Base-by-base conservation (phyloP, 106 monocot genomes). In the Narthecium ossifragum region DNA sequence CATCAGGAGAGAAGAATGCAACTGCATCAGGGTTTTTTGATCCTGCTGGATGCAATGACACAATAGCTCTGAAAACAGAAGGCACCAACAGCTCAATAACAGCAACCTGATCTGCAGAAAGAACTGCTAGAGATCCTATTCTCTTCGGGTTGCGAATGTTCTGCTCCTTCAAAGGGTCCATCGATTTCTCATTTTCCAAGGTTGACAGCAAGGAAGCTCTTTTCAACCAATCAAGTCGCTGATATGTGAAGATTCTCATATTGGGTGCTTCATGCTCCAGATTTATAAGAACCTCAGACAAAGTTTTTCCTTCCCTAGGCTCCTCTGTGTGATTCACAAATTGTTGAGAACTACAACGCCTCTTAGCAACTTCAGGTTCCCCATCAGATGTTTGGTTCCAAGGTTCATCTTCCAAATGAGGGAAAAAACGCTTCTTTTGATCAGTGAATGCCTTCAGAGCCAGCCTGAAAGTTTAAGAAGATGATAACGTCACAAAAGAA, bases 391-490 rank as follows among this genome's bases (percentile, higher is more conserved):
- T n/a, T 71, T 65, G 81, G 26, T 27, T 55, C 51, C 55, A 56
- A 29, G 64, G 29, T 47, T 94, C 80, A 46, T 86, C 86, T 66
- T 98, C 90, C 40, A 98, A 70, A 45, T 90, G 90, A 57, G 96
- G 90, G 43, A 98, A 98, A 78, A 85, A 98, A 4, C 79, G 78
- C 58, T 73, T 83, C 63, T 98, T 98, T 71, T 98, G 90, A 52
- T 98, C 87, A 60, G 75, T 81, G 53, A 98, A 98, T 65, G 90
- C 90, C 59, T 98, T 98, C 15, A 98, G 78, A 60, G 96, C 96
- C 65, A 98, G 76, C 68, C 96, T 96, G 67, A 7, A 59, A 75
- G 61, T 31, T 21, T n/a, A 36, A 27, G 48, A 68, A 0, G 8
- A 17, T 22, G 5, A 34, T 4, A 22, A 31, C 24, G 20, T 30